Conservation (phyloP, 2,329 filamentous ascomycete species). For the Proliferodiscus dingleyae region DNA sequence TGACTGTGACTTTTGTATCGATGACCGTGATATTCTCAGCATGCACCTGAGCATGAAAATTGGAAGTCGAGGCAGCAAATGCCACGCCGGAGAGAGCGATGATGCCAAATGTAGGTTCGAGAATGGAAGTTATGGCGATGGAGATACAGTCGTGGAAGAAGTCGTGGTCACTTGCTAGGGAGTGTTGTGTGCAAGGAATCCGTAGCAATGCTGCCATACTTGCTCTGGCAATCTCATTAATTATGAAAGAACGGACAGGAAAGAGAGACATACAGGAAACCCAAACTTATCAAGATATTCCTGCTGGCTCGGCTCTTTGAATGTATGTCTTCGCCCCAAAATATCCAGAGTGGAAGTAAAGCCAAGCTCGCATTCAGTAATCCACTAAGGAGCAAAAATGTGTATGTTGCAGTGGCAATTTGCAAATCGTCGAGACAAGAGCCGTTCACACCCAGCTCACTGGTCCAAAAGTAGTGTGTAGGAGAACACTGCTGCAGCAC, state of each 20-base stretch:
- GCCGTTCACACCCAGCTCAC: conserved; percentile 33
- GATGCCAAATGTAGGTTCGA: conserved; percentile 8
- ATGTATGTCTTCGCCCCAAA: too few species aligned
- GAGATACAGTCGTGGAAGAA: conserved; percentile 11
- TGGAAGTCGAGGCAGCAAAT: not conserved
- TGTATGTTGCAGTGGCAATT: not conserved
- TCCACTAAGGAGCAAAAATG: too few species aligned
- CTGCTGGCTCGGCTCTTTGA: too few species aligned
- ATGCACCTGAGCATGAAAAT: too few species aligned
- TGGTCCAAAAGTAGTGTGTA: conserved; percentile 44
- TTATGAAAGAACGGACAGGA: too few species aligned
- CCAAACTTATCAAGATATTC: too few species aligned
- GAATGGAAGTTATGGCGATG: conserved; percentile 7
- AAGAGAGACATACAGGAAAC: too few species aligned
- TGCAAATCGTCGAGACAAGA: conserved; percentile 36
- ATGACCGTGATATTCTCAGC: too few species aligned
- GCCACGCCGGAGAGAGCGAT: conserved; percentile 4
- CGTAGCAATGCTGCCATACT: conserved; percentile 5
- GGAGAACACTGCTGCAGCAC: conserved; percentile 46
- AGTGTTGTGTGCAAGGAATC: conserved; percentile 4
- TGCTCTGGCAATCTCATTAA: not conserved
- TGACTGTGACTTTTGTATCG: too few species aligned
- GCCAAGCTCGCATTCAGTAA: too few species aligned
- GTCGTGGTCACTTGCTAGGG: conserved; percentile 8
- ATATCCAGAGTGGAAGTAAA: too few species aligned